Conservation (phyloP, 2,329 filamentous ascomycete genomes). For the Arthrobotrys entomopaga region DNA sequence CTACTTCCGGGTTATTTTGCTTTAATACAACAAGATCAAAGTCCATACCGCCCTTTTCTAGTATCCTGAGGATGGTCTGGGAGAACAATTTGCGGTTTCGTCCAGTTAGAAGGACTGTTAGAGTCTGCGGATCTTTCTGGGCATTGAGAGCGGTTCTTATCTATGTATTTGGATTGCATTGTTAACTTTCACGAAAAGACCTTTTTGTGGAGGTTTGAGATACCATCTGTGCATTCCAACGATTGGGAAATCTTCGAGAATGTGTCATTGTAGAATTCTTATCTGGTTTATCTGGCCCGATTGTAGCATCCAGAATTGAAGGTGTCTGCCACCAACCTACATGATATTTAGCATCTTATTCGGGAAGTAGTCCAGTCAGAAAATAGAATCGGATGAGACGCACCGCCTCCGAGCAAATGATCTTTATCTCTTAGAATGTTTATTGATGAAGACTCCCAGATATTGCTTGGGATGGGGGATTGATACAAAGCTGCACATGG, state of each 20-base stretch:
- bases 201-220: not conserved
- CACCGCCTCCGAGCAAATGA: slow-evolving; percentile 46
- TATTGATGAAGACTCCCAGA: slow-evolving; percentile 43
- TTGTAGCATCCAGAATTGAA: slow-evolving; percentile 49
- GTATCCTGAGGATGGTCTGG: slow-evolving; percentile 29
- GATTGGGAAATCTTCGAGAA: slow-evolving; percentile 12
- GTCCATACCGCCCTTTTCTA: slow-evolving; percentile 14
- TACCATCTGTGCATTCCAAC: slow-evolving; percentile 49
- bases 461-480: slow-evolving; percentile 50
- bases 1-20: slow-evolving; percentile 33
- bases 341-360: not conserved
- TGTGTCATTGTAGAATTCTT: not conserved
- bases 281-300: slow-evolving; percentile 1
- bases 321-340: slow-evolving; percentile 53
- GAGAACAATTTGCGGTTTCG: slow-evolving; percentile 44
- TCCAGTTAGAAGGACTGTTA: slow-evolving; percentile 43
- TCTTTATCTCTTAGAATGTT: slow-evolving; percentile 40
- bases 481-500: slow-evolving; percentile 30
- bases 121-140: slow-evolving; percentile 16
- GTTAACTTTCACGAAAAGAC: too few relatives aligned
- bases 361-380: not conserved
- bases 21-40: slow-evolving; percentile 49
- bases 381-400: not conserved
- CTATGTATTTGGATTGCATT: too few relatives aligned
- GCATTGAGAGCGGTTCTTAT: not conserved